A percentile compares a stretch with the other conserved stretches of the same genome.
These are phyloP conservation scores for Aureobasidium lini DNA, from an alignment of 2,329 filamentous ascomycete genomes.

Conservation along the genomic window DNA sequence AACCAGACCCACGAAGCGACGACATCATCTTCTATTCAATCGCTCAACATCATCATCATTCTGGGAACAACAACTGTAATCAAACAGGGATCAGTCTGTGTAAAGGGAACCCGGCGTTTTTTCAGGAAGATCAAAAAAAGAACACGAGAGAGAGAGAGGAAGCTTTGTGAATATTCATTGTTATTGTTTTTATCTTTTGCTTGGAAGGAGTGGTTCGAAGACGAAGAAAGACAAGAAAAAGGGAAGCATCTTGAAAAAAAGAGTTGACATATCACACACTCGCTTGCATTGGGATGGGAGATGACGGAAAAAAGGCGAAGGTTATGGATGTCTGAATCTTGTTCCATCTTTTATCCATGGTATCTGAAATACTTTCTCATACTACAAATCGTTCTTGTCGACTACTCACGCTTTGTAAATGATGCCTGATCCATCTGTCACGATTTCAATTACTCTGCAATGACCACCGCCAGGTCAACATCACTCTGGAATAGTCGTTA, in stretches of 20 bases:
- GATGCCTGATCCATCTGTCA: too few species aligned
- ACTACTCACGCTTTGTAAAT: too few species aligned
- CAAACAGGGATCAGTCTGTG: not conserved
- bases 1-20: constrained; percentile 5
- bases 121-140: not conserved
- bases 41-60: not conserved
- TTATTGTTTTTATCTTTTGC: not conserved
- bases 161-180: not conserved
- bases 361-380: not conserved
- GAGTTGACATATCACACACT: not conserved
- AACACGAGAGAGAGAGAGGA: not conserved
- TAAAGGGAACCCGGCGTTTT: not conserved
- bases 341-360: not conserved
- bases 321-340: not conserved
- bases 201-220: not conserved
- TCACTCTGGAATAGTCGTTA: too few species aligned
- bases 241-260: not conserved
- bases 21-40: not conserved
- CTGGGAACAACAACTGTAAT: not conserved
- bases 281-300: not conserved
- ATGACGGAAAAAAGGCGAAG: not conserved
- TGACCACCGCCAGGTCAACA: too few species aligned
- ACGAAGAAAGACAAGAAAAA: not conserved
- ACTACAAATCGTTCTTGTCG: not conserved
- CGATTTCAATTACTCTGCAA: too few species aligned